phyloP scores from a whole-genome alignment of 305 asterid species.

The Striga hermonthica region DNA sequence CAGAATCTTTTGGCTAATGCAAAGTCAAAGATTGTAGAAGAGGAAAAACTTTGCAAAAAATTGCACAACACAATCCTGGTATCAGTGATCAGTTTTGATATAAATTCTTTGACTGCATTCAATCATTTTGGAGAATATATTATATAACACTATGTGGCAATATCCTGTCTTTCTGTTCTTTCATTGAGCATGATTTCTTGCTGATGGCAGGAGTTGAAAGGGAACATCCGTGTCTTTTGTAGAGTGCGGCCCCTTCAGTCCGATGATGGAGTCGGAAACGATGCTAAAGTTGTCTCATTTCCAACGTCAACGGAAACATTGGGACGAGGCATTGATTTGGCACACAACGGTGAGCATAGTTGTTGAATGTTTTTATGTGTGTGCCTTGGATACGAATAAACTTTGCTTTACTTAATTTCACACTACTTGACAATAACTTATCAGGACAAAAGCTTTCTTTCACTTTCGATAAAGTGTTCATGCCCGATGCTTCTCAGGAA shows the following conservation, averaged over 20 bases:
- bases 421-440: slow-evolving; percentile 20
- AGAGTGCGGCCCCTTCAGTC: slow-evolving; percentile 66
- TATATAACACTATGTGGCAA: not conserved
- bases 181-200: slow-evolving; percentile 24
- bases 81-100: slow-evolving; percentile 7
- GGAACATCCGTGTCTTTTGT: slow-evolving; percentile 74
- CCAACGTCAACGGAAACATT: too few relatives aligned
- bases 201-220: slow-evolving; percentile 58
- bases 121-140: not conserved
- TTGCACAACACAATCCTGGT: slow-evolving; percentile 76
- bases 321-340: too few relatives aligned
- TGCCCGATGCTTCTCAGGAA: slow-evolving; percentile 63
- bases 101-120: not conserved
- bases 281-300: too few relatives aligned
- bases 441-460: slow-evolving; percentile 64
- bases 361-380: slow-evolving; percentile 7
- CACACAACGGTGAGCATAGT: slow-evolving; percentile 48
- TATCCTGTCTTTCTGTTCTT: not conserved
- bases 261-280: too few relatives aligned
- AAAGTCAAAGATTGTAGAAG: slow-evolving; percentile 58
- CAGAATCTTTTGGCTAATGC: slow-evolving; percentile 60
- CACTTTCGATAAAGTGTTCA: slow-evolving; percentile 67
- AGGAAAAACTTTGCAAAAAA: slow-evolving; percentile 62
- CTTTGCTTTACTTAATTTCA: not conserved
- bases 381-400: not conserved